These are phyloP conservation scores for Asparagopsis taxiformis DNA, from an alignment of 31 red algal species.

Conservation along the genomic window DNA sequence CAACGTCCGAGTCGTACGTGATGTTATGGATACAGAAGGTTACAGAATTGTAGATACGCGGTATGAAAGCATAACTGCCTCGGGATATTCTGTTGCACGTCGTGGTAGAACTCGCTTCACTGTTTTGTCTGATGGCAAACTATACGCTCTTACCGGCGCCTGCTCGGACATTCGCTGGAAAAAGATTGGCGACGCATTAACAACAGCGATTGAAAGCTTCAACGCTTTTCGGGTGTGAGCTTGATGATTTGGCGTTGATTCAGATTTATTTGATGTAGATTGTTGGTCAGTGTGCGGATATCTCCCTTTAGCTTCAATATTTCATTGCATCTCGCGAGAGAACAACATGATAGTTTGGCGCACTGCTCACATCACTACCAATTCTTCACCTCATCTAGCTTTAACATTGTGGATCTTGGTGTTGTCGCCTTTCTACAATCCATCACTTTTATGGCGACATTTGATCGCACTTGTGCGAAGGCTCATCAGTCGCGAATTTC, in stretches of 20 bases:
- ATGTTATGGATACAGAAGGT: conserved; percentile 8
- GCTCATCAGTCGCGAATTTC: too few relatives aligned
- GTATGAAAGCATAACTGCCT: conserved; percentile 32
- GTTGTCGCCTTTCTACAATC: too few relatives aligned
- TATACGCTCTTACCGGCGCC: conserved; percentile 29
- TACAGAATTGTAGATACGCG: conserved; percentile 7
- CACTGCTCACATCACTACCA: too few relatives aligned
- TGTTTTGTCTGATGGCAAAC: conserved; percentile 9
- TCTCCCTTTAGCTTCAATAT: too few relatives aligned
- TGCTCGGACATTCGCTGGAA: conserved; percentile 27
- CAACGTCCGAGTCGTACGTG: conserved; percentile 6
- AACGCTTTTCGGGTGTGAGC: conserved; percentile 5
- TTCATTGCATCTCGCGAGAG: too few relatives aligned
- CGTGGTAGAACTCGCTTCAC: background rate
- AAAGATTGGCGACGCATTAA: conserved; percentile 13
- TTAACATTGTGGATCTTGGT: too few relatives aligned
- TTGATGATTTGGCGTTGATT: background rate
- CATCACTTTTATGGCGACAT: too few relatives aligned
- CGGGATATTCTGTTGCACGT: conserved; percentile 25
- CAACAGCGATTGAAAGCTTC: background rate
- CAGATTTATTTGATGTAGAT: too few relatives aligned
- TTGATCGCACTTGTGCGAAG: too few relatives aligned
- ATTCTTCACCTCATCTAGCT: too few relatives aligned
- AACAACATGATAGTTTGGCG: too few relatives aligned
- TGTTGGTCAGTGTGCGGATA: too few relatives aligned